These are phyloP conservation scores for Tylopilus sp. DNA, from an alignment of 768 basidiomycete genomes.

Conservation along the genomic window DNA sequence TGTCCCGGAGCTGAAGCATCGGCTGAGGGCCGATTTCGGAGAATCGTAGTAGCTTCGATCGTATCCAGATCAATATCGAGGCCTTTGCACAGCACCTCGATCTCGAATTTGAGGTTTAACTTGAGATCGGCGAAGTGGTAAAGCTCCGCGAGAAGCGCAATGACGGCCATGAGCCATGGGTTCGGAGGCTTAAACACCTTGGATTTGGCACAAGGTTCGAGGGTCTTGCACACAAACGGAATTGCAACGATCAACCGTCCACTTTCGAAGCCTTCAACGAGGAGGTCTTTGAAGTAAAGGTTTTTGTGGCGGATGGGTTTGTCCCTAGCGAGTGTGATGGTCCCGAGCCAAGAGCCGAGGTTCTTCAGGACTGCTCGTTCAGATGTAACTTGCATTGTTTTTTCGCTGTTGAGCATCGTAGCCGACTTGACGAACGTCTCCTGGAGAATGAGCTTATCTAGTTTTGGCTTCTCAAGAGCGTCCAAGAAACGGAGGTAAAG, in stretches of 20 bases:
- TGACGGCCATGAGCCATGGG: slow-evolving; percentile 97
- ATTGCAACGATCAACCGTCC: slow-evolving; percentile 91
- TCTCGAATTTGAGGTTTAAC: slow-evolving; percentile 97
- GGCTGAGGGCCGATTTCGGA: slow-evolving; percentile 74
- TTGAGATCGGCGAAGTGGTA: slow-evolving; percentile 97
- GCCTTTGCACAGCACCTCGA: slow-evolving; percentile 92
- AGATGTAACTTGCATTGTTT: slow-evolving; percentile 77
- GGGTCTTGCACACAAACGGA: slow-evolving; percentile 96
- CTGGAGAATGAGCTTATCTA: slow-evolving; percentile 82
- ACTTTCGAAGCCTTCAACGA: slow-evolving; percentile 92
- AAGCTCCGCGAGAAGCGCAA: slow-evolving; percentile 89
- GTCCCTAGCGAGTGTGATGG: slow-evolving; percentile 89
- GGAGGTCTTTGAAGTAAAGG: slow-evolving; percentile 94
- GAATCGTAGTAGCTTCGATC: slow-evolving; percentile 77
- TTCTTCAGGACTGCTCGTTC: slow-evolving; percentile 91
- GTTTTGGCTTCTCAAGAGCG: slow-evolving; percentile 60
- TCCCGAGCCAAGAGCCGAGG: slow-evolving; percentile 91
- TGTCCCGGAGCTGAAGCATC: slow-evolving; percentile 46
- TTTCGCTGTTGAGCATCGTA: slow-evolving; percentile 84
- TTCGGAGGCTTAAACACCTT: slow-evolving; percentile 94
- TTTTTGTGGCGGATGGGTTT: slow-evolving; percentile 91
- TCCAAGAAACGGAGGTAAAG: slow-evolving; percentile 95
- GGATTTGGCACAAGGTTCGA: slow-evolving; percentile 87
- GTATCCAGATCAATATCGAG: slow-evolving; percentile 84
- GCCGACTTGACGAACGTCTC: slow-evolving; percentile 91